Conservation (phyloP, 805 yeast species). For the Sugiyamaella marilandica region DNA sequence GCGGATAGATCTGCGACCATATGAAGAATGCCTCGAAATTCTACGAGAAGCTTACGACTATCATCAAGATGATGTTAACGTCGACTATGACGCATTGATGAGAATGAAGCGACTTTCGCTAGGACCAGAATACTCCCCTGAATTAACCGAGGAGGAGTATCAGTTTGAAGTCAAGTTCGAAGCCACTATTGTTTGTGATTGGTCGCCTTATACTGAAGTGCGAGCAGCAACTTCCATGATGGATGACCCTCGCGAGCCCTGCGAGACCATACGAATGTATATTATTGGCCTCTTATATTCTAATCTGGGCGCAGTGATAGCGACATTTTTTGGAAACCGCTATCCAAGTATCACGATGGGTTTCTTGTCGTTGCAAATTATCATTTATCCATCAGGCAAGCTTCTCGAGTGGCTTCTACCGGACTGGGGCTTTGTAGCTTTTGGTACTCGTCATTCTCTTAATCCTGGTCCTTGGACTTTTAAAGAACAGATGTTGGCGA, state of each 20-base stretch:
- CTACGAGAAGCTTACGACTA: slow-evolving; percentile 38
- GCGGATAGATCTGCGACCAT: slow-evolving; percentile 12
- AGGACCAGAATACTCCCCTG: slow-evolving; percentile 22
- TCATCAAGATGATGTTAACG: slow-evolving; percentile 45
- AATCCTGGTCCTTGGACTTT: slow-evolving; percentile 63
- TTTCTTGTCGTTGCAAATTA: slow-evolving; percentile 40
- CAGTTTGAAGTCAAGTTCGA: slow-evolving; percentile 30
- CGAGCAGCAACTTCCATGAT: slow-evolving; percentile 42
- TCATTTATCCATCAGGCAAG: slow-evolving; percentile 55
- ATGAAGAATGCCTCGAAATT: slow-evolving; percentile 39
- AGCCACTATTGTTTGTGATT: slow-evolving; percentile 37
- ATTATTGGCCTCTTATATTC: slow-evolving; percentile 49
- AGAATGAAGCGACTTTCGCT: slow-evolving; percentile 31
- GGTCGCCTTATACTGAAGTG: slow-evolving; percentile 55
- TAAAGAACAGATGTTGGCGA: slow-evolving; percentile 64
- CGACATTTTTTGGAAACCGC: slow-evolving; percentile 54
- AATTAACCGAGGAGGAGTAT: slow-evolving; percentile 16
- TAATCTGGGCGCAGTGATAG: slow-evolving; percentile 48
- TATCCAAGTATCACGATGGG: slow-evolving; percentile 44
- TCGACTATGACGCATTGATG: slow-evolving; percentile 37
- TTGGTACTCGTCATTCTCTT: slow-evolving; percentile 40
- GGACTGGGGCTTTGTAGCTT: slow-evolving; percentile 37
- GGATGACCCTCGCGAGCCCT: slow-evolving; percentile 45
- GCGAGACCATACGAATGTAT: slow-evolving; percentile 51
- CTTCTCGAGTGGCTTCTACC: slow-evolving; percentile 30